These are phyloP conservation scores for Penicillium psychrosexuale DNA, from an alignment of 2,329 filamentous ascomycete genomes.

Conservation along the genomic window DNA sequence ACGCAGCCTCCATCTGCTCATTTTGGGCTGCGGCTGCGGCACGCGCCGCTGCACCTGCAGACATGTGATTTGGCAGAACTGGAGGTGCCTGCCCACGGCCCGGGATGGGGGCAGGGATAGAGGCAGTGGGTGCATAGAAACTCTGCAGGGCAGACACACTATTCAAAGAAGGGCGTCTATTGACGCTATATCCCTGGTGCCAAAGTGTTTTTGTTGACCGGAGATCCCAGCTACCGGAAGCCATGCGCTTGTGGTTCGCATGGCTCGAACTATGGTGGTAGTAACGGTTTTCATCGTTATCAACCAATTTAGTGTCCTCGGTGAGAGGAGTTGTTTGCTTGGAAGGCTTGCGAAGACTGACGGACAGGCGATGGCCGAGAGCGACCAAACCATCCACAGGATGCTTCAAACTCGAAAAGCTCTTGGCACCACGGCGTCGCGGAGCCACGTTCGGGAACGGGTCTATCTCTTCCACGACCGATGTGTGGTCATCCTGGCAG, in stretches of 20 bases:
- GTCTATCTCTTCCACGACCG: conserved; percentile 33
- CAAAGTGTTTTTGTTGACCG: conserved; percentile 21
- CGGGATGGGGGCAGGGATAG: conserved; percentile 33
- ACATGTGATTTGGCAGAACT: conserved; percentile 40
- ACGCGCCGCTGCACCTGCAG: conserved; percentile 45
- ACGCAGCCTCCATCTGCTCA: conserved; percentile 29
- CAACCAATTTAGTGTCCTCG: conserved; percentile 9
- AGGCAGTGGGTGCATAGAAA: conserved; percentile 32
- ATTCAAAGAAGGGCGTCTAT: conserved; percentile 38
- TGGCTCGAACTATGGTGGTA: conserved; percentile 16
- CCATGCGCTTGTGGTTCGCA: conserved; percentile 18
- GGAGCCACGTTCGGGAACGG: conserved; percentile 31
- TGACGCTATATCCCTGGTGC: conserved; percentile 31
- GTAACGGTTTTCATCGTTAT: conserved; percentile 16
- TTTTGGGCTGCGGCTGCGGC: conserved; percentile 52
- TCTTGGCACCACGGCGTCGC: conserved; percentile 39
- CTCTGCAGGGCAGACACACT: conserved; percentile 35
- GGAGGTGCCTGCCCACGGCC: conserved; percentile 40
- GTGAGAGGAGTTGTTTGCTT: conserved; percentile 21
- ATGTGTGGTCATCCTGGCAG: conserved; percentile 22
- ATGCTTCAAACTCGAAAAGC: conserved; percentile 43
- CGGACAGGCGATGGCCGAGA: conserved; percentile 41
- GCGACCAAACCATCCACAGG: conserved; percentile 43
- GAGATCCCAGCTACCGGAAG: conserved; percentile 25
- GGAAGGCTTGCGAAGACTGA: conserved; percentile 41